phyloP scores from a whole-genome alignment of 345 rosid genomes.

The Zanthoxylum bungeanum region DNA sequence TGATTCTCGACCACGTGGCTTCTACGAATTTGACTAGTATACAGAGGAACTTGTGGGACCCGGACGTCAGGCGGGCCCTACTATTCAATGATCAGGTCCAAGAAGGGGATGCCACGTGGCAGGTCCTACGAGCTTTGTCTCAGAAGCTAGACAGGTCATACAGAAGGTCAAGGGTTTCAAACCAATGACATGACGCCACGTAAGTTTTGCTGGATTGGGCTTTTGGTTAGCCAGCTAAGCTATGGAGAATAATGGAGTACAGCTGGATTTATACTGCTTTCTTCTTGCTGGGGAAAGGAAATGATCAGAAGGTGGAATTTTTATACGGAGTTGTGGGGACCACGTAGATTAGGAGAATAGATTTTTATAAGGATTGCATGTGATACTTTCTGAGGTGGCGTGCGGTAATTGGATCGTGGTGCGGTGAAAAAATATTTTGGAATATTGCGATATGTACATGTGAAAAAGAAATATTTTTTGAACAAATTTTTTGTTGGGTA shows the following conservation, averaged over 20 bases:
- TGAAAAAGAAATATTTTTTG: background rate
- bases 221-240: slow-evolving; percentile 15
- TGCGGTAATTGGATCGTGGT: background rate
- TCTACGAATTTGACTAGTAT: slow-evolving; percentile 59
- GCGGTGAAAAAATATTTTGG: background rate
- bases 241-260: slow-evolving; percentile 31
- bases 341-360: background rate
- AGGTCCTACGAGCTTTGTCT: slow-evolving; percentile 46
- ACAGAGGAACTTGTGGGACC: slow-evolving; percentile 65
- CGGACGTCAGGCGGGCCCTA: slow-evolving; percentile 60
- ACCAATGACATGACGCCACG: slow-evolving; percentile 33
- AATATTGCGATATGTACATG: background rate
- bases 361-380: background rate
- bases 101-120: slow-evolving; percentile 93
- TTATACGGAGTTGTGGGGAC: slow-evolving; percentile 14
- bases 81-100: slow-evolving; percentile 46
- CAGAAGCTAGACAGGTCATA: slow-evolving; percentile 50
- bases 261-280: slow-evolving; percentile 36
- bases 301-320: slow-evolving; percentile 4
- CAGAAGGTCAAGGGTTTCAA: slow-evolving; percentile 35
- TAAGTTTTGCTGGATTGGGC: background rate
- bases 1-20: slow-evolving; percentile 72
- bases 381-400: background rate
- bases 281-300: background rate
- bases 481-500: too few species aligned